Evolutionary conservation across 257 asterid species (phyloP).

Genomic region (Striga asiatica): DNA sequence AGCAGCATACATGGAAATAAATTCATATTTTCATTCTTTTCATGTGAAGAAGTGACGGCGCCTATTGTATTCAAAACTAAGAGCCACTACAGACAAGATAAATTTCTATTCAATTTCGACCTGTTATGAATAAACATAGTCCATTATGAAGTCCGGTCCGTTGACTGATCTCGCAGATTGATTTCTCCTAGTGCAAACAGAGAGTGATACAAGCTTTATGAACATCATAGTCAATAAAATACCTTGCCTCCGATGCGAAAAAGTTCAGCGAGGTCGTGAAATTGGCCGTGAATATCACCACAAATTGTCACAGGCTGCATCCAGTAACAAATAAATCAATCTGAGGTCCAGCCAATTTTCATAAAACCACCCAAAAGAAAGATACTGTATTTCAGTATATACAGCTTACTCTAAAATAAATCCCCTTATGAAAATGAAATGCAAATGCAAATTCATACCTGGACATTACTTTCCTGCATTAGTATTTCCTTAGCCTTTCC

Average conservation of each 20-base stretch:
- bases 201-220: conserved; percentile 3
- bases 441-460: conserved; percentile 38
- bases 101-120: conserved; percentile 15
- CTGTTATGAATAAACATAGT: conserved; percentile 22
- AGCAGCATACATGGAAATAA: background rate
- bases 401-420: background rate
- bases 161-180: conserved; percentile 15
- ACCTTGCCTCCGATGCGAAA: conserved; percentile 98
- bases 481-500: conserved; percentile 94
- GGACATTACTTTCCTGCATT: conserved; percentile 86
- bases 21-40: background rate
- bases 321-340: conserved; percentile 21
- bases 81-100: conserved; percentile 12
- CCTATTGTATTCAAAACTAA: conserved; percentile 6
- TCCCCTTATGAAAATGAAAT: background rate
- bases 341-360: background rate
- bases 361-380: too few relatives aligned
- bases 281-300: conserved; percentile 96
- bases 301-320: conserved; percentile 97
- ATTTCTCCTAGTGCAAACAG: conserved; percentile 17
- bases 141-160: conserved; percentile 14
- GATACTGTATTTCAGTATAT: background rate
- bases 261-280: conserved; percentile 92
- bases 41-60: background rate
- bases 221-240: conserved; percentile 14